Evolutionary conservation across 2,329 filamentous ascomycete species (phyloP), one percentile per base, ranked within the genome.

Genomic region (Aurifilum marmelostoma): DNA sequence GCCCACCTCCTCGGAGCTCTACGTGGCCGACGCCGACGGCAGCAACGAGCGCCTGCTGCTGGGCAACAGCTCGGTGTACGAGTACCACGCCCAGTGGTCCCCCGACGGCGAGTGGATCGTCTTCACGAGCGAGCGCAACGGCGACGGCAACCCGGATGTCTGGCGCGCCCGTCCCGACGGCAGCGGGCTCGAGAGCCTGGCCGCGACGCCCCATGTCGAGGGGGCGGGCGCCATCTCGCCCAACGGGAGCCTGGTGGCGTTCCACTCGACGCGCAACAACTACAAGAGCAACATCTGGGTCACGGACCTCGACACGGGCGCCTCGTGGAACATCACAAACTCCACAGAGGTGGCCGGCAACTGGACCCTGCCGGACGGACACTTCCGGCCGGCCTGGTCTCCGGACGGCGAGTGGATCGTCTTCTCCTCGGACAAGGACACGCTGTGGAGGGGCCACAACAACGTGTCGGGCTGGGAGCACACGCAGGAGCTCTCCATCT

Each of bases 101-200:
- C 73, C 77, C 0, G 76, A 82, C 58, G 79, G 81, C 24, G 66
- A 80, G 66, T 82, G 79, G 79, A 74, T 82, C 66, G 78, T 75
- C 3, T 82, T 83, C 67, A 75, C 76, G 14, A 83, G 80, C 2
- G 80, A 83, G 63, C 77, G 78, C 37, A 81, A 82, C 65, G 80
- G 76, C 9, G 79, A 80, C 62, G 80, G 80, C 3, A 76, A 82
- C 39, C 77, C 78, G 0, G 80, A 82, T 70, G 72, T 82, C n/a
- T 83, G 81, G 69, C 77, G 79, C 3, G 73, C 78, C n/a, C 75
- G 73, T 0, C 34, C 75, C 0, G 75, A 82, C 66, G 80, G 81
- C 0, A 75, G 77, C 0, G 77, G 73, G 0, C 65, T 83, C 3
- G 73, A 81, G 67, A 70, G 74, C 29, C 69, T 82, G 7, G 72